A percentile compares a stretch with the other conserved stretches of the same genome.
Conservation (phyloP, 225 moss, liverwort and hornwort species). For the Asterella californica region DNA sequence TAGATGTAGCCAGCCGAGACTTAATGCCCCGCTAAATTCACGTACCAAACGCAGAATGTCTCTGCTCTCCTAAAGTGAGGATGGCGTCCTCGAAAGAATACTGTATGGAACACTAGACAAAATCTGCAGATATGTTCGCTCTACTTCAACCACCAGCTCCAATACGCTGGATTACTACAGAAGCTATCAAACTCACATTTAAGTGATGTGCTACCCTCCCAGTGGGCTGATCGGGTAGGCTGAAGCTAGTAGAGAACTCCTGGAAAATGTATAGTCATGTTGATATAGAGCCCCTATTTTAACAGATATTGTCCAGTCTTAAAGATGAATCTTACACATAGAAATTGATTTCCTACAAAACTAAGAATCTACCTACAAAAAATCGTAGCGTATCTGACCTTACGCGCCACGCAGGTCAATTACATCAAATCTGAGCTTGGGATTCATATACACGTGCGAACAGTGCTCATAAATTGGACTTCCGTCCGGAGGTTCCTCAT, state of each 20-base stretch:
- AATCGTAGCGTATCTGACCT: neutral
- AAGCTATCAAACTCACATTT: neutral
- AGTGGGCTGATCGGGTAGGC: neutral
- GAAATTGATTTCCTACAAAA: neutral
- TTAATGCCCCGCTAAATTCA: neutral
- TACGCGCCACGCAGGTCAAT: conserved; percentile 65
- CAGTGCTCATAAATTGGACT: conserved; percentile 92
- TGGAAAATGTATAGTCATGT: neutral
- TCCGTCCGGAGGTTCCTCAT: conserved; percentile 76
- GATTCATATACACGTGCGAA: conserved; percentile 91
- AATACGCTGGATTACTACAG: neutral
- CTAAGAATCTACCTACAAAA: neutral
- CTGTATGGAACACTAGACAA: conserved; percentile 4
- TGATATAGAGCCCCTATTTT: conserved; percentile 1
- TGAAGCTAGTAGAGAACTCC: neutral
- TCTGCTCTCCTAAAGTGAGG: neutral
- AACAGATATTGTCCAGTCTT: conserved; percentile 19
- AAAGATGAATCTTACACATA: conserved; percentile 14
- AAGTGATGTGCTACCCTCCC: conserved; percentile 1
- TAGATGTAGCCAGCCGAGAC: neutral
- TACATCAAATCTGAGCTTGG: conserved; percentile 77
- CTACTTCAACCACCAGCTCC: conserved; percentile 6
- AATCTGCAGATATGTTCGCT: neutral
- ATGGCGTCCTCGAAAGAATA: neutral
- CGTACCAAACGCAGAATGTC: neutral